These are phyloP conservation scores for Trichosporon coremiiforme DNA, from an alignment of 1,284 basidiomycete genomes.

Conservation along the genomic window DNA sequence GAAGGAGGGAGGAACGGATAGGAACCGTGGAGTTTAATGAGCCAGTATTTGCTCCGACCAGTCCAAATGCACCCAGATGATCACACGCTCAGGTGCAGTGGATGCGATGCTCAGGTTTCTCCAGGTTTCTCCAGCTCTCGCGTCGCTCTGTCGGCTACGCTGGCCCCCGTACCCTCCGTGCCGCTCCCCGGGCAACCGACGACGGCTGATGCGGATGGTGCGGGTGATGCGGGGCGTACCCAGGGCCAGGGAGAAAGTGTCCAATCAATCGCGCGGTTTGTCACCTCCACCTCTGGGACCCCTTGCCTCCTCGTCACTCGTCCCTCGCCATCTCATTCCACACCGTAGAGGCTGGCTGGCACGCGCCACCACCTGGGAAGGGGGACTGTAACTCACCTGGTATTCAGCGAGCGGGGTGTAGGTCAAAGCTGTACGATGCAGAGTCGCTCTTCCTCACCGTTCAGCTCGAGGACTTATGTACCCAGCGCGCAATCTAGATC, in stretches of 20 bases:
- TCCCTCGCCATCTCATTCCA: conserved; percentile 15
- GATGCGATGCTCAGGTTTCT: neutral
- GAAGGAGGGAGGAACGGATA: conserved; percentile 16
- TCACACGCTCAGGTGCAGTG: conserved; percentile 13
- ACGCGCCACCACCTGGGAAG: neutral
- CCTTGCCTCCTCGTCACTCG: conserved; percentile 3
- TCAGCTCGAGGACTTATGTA: neutral
- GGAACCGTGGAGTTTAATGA: conserved; percentile 17
- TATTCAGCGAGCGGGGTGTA: neutral
- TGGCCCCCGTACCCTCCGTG: neutral
- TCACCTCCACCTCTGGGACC: conserved; percentile 18
- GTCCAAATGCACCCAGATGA: neutral
- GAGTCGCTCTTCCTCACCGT: neutral
- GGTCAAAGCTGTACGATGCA: neutral
- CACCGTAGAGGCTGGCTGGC: neutral
- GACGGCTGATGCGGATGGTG: neutral
- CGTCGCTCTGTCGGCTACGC: neutral
- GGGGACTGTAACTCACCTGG: neutral
- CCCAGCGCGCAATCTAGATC: neutral
- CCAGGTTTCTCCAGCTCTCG: conserved; percentile 11
- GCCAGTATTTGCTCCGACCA: conserved; percentile 11
- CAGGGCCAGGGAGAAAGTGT: neutral
- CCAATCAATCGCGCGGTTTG: neutral
- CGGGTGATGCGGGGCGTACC: conserved; percentile 10
- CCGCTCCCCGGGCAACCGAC: neutral